Evolutionary conservation across 768 basidiomycete genomes (phyloP).

Genomic region (Mycena maculata): DNA sequence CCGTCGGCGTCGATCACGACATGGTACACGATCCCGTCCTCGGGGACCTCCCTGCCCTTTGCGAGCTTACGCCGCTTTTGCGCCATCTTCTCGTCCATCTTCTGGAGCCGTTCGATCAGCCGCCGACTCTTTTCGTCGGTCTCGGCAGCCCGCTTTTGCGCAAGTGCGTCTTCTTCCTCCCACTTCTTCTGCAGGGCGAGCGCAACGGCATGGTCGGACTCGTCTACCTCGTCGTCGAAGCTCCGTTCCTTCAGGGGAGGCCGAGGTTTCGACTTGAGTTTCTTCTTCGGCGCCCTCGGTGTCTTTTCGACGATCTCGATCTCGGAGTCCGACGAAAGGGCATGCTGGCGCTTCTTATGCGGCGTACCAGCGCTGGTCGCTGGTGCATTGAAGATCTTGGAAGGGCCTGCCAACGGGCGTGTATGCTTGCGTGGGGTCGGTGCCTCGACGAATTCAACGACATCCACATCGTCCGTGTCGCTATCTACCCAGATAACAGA

Average conservation of each 20-base stretch:
- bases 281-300: background rate
- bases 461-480: constrained; percentile 16
- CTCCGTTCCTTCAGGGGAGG: background rate
- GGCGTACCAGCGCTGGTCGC: background rate
- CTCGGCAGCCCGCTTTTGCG: constrained; percentile 3
- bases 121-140: constrained; percentile 3
- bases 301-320: constrained; percentile 19
- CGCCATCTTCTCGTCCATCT: constrained; percentile 24
- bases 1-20: constrained; percentile 26
- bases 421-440: constrained; percentile 8
- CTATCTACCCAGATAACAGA: constrained; percentile 30
- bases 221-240: background rate
- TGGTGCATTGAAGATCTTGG: constrained; percentile 11
- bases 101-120: constrained; percentile 15
- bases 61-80: constrained; percentile 12
- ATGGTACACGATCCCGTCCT: constrained; percentile 24
- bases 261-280: background rate
- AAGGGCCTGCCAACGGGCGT: constrained; percentile 14
- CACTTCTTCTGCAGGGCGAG: constrained; percentile 24
- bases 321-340: background rate
- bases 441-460: constrained; percentile 24
- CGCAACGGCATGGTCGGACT: constrained; percentile 21
- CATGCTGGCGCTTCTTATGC: constrained; percentile 9
- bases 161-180: constrained; percentile 22
- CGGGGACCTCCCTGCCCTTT: constrained; percentile 13